These are phyloP conservation scores for Fusarium udum DNA, from an alignment of 2,329 filamentous ascomycete genomes.

Conservation along the genomic window DNA sequence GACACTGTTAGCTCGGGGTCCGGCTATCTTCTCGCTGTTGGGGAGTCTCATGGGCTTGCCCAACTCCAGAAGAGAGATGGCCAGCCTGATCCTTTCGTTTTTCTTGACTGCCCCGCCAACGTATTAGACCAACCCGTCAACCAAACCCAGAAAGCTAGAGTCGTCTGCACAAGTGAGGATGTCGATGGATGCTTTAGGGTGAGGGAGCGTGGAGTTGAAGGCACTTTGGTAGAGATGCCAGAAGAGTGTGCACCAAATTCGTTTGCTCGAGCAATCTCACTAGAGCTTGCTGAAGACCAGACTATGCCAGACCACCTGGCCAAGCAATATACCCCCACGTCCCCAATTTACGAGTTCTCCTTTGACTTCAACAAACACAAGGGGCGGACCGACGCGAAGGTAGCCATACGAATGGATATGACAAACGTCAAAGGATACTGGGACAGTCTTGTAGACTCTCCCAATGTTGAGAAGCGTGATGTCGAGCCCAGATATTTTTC, in stretches of 20 bases:
- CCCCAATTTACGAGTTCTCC: background rate
- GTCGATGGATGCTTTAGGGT: conserved; percentile 1
- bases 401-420: background rate
- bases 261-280: conserved; percentile 8
- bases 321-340: accelerated
- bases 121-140: background rate
- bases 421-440: background rate
- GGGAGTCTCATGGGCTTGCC: background rate
- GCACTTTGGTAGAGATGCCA: conserved; percentile 19
- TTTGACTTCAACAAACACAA: background rate
- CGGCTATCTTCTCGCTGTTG: background rate
- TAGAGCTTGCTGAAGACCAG: background rate
- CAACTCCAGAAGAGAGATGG: background rate
- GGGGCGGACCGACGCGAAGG: background rate
- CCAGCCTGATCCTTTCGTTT: background rate
- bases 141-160: conserved; percentile 23
- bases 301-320: background rate
- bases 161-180: conserved; percentile 1
- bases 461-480: background rate
- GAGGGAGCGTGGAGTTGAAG: conserved; percentile 3
- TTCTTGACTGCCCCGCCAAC: background rate
- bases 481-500: accelerated
- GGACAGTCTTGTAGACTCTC: background rate
- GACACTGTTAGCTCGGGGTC: accelerated
- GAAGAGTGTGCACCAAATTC: conserved; percentile 3